Percentiles rank a stretch among this genome's conserved stretches.
Evolutionary conservation across 805 yeast genomes (phyloP).

Genomic region (Schwanniomyces occidentalis): DNA sequence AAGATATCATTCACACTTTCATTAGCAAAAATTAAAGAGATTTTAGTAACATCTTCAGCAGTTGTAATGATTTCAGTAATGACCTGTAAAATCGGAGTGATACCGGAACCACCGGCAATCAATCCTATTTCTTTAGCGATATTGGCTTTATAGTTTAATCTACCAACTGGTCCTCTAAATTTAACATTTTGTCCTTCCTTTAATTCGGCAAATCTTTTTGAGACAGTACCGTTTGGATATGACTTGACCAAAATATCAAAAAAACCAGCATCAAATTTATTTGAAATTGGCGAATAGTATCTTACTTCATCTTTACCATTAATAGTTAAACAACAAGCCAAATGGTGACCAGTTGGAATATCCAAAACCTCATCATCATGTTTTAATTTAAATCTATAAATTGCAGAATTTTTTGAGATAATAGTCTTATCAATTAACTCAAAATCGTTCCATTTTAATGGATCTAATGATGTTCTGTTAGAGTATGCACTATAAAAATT

Average conservation of each 20-base stretch:
- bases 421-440: constrained; percentile 76
- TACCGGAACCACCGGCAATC: constrained; percentile 86
- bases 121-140: constrained; percentile 64
- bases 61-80: constrained; percentile 68
- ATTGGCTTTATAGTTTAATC: constrained; percentile 58
- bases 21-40: constrained; percentile 68
- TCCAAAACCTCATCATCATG: constrained; percentile 61
- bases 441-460: constrained; percentile 59
- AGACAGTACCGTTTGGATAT: constrained; percentile 68
- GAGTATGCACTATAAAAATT: constrained; percentile 42
- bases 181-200: constrained; percentile 64
- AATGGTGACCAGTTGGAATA: constrained; percentile 74
- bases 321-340: constrained; percentile 55
- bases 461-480: constrained; percentile 46
- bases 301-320: constrained; percentile 57
- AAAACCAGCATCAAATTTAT: constrained; percentile 67
- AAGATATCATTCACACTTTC: constrained; percentile 77
- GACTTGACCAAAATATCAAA: constrained; percentile 78
- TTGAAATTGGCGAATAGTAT: constrained; percentile 76
- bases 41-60: constrained; percentile 61
- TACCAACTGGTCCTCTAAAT: constrained; percentile 80
- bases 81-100: constrained; percentile 86
- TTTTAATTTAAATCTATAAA: constrained; percentile 68
- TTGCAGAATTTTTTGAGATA: constrained; percentile 67
- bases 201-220: constrained; percentile 64